Conservation (phyloP, 108 stramenopile genomes). For the Cyclostephanos invisitatus region DNA sequence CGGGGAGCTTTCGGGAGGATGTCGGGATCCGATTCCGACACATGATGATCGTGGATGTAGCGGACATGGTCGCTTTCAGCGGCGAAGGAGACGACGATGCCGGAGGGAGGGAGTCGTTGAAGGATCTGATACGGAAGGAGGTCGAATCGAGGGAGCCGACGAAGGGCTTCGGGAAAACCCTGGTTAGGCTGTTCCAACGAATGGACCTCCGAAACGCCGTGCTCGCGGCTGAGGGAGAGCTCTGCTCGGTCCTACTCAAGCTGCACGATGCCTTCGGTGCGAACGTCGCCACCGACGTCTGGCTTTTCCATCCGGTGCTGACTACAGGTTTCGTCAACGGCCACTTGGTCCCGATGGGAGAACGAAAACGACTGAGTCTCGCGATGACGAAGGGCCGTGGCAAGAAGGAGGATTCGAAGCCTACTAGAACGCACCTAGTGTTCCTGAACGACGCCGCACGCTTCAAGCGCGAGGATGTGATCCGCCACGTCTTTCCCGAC, state of each 20-base stretch:
- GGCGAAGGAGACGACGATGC: conserved; percentile 22
- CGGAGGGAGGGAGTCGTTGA: conserved; percentile 1
- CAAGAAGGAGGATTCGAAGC: background rate
- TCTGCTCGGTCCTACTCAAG: conserved; percentile 40
- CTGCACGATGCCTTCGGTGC: conserved; percentile 21
- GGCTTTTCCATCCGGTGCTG: conserved; percentile 32
- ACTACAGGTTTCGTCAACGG: conserved; percentile 38
- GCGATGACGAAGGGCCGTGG: background rate
- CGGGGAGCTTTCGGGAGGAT: background rate
- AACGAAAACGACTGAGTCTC: background rate
- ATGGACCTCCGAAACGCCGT: conserved; percentile 31
- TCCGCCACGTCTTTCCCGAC: conserved; percentile 33
- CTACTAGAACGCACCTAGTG: conserved; percentile 28
- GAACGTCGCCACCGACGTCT: conserved; percentile 14
- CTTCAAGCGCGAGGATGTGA: conserved; percentile 17
- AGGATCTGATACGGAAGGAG: conserved; percentile 28
- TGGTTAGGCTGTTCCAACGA: conserved; percentile 48
- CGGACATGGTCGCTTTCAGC: conserved; percentile 28
- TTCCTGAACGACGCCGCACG: conserved; percentile 30
- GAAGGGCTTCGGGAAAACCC: conserved; percentile 45
- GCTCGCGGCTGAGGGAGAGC: conserved; percentile 40
- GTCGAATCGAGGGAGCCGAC: conserved; percentile 21
- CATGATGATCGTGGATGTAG: conserved; percentile 45
- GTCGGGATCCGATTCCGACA: conserved; percentile 9
- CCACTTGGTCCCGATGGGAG: conserved; percentile 23